Evolutionary conservation across 2,329 filamentous ascomycete genomes (phyloP).

Genomic region (Aspergillus fijiensis): DNA sequence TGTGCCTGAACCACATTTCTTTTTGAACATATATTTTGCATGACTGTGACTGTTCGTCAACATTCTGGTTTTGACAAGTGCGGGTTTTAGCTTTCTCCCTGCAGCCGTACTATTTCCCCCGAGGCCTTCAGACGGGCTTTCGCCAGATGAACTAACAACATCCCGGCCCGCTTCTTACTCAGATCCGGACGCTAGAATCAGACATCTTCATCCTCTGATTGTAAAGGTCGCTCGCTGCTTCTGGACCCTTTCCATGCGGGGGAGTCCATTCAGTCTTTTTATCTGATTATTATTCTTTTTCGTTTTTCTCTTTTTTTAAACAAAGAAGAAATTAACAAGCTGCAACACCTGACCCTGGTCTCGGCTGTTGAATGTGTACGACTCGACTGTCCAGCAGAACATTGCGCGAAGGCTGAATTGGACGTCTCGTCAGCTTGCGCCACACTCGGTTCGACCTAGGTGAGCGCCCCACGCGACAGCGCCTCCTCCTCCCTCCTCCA

Average conservation of each 20-base stretch:
- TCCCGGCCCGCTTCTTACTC: constrained; percentile 5
- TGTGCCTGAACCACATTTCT: constrained; percentile 13
- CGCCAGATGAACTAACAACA: constrained; percentile 21
- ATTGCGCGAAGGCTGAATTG: constrained; percentile 39
- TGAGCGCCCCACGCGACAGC: constrained; percentile 39
- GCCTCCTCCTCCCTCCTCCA: constrained; percentile 13
- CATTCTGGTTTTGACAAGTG: constrained; percentile 12
- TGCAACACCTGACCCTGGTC: no score
- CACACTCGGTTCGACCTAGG: constrained; percentile 40
- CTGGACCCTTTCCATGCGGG: constrained; percentile 5
- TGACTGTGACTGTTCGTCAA: constrained; percentile 10
- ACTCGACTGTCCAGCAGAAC: constrained; percentile 19
- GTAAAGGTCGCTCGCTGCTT: constrained; percentile 29
- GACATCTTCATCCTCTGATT: constrained; percentile 12
- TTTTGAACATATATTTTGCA: constrained; percentile 15
- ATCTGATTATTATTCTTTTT: constrained; percentile 7
- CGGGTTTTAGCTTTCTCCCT: constrained; percentile 15
- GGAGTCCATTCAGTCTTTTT: constrained; percentile 20
- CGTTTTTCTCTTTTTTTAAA: background rate
- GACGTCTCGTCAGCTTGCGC: constrained; percentile 46
- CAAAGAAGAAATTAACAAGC: background rate
- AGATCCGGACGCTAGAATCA: constrained; percentile 11
- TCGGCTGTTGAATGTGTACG: background rate
- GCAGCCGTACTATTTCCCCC: constrained; percentile 17
- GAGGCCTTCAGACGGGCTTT: constrained; percentile 2